Evolutionary conservation across 2,329 filamentous ascomycete genomes (phyloP).

Genomic region (Hyphodiscus sp.): DNA sequence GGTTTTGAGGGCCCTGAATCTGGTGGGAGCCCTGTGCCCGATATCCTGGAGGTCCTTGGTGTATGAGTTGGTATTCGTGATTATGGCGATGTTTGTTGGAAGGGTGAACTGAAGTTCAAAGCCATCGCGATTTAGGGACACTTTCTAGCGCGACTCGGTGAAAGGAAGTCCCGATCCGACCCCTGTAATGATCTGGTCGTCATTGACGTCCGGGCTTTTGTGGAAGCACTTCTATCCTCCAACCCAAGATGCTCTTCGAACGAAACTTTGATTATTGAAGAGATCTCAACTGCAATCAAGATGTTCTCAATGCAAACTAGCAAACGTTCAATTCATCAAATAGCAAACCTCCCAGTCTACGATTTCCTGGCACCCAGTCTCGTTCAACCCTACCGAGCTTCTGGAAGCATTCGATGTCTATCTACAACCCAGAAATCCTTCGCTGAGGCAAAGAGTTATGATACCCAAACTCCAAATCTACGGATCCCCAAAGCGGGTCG

Average conservation of each 20-base stretch:
- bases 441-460: slow-evolving; percentile 1
- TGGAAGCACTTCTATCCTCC: not conserved
- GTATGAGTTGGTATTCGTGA: not conserved
- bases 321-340: slow-evolving; percentile 8
- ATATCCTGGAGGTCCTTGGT: no score
- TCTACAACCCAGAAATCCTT: slow-evolving; percentile 14
- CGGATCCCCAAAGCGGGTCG: slow-evolving; percentile 30
- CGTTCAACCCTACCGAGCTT: slow-evolving; percentile 13
- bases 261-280: not conserved
- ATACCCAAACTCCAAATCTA: not conserved
- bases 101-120: not conserved
- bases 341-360: slow-evolving; percentile 24
- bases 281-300: not conserved
- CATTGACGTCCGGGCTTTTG: not conserved
- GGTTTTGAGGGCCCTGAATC: not conserved
- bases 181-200: not conserved
- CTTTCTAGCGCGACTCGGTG: not conserved
- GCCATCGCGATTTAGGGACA: not conserved
- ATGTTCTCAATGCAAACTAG: slow-evolving; percentile 13
- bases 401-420: slow-evolving; percentile 11
- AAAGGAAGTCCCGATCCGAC: not conserved
- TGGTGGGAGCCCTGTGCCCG: no score
- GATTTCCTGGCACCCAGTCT: slow-evolving; percentile 36
- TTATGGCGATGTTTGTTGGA: not conserved
- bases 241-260: not conserved